Base-by-base conservation (phyloP, 257 asterid genomes). In the Petrea volubilis region DNA sequence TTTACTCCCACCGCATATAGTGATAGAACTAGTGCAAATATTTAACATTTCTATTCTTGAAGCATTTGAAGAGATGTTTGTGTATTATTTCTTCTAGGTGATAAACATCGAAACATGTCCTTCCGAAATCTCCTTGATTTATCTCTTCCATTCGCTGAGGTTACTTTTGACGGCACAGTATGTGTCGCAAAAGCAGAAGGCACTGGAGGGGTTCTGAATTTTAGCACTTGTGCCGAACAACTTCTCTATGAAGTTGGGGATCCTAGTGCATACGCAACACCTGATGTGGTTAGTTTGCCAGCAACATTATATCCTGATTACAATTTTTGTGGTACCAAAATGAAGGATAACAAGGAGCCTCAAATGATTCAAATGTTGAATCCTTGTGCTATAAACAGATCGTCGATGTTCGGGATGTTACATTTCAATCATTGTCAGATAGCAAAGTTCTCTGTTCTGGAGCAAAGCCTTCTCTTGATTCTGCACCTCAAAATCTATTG, bases 181-280 rank as follows among this genome's bases (percentile, higher is more conserved):
- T 82, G 77, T 74, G 91, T 95, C 33, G 97, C 92, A 44, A 95
- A 95, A 85, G 86, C 88, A 51, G 92, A 95, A 77, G 86, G 88
- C 74, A 85, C 88, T 50, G 89, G 92, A 27, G 98, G 97, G 67
- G 76, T 90, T 63, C 79, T 95, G 21, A 83, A 87, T 74, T 76
- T 73, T 59, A 83, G 79, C 87, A 95, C 98, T 67, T 95, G 99
- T 51, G 90, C 96, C 5, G 81, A 95, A 78, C 99, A 95, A 80
- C 97, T 95, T 79, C 97, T 95, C n/a, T 92, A 95, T 78, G 99
- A 95, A 84, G 78, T 95, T 70, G 97, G 98, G 75, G 94, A 92
- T 84, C 98, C 99, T 70, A 76, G 97, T 78, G 83, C 90, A 41
- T 95, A 92, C 83, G 80, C 88, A 67, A 95, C 98, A 47, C 99